Evolutionary conservation across 2,329 filamentous ascomycete genomes (phyloP), one percentile per base, ranked within the genome.

Genomic region (Aaosphaeria pasadenensis): DNA sequence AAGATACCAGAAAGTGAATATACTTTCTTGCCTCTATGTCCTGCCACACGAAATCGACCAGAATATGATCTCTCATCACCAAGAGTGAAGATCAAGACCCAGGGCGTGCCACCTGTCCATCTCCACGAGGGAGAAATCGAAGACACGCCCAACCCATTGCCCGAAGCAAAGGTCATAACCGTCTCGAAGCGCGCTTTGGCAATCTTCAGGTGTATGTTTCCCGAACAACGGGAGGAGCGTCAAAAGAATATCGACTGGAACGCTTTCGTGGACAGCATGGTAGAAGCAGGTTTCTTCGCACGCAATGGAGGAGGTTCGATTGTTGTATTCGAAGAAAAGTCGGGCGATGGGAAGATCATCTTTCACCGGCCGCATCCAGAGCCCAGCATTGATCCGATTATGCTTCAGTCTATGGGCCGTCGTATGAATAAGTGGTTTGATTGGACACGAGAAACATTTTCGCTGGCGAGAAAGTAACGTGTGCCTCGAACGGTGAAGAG

Each of bases 281-380:
- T 11, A 3, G 50, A 60, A 0, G 55, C 52, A 1, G 55, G 55
- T 1, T 59, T 60, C 36, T 33, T 41, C 1, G 46, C 48, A 0
- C 48, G 35, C 4, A 52, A 54, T 31, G 47, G 43, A 9, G 53
- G 56, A 5, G 59, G 55, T 1, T 62, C 59, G 0, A 50, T 54
- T 1, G 55, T 58, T 0, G 44, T 33, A 4, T 62, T 62, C 32
- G 51, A 60, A 17, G 35, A 48, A 5, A 43, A 36, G 2, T 7
- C 7, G n/a, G 33, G 33, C 7, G 30, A 6, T 3, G 53, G 54
- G 1, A 60, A 46, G 30, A 60, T 62, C 39, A 53, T 54, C 11
- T 63, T 69, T 29, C 63, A 67, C 49, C 55, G 53, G 32, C 64
- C 60, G 0, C 64, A 68, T 48, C 64, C 63, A 1, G 53, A 55